Conservation (phyloP, 2,329 filamentous ascomycete species). For the Aspergillus carbonarius region DNA sequence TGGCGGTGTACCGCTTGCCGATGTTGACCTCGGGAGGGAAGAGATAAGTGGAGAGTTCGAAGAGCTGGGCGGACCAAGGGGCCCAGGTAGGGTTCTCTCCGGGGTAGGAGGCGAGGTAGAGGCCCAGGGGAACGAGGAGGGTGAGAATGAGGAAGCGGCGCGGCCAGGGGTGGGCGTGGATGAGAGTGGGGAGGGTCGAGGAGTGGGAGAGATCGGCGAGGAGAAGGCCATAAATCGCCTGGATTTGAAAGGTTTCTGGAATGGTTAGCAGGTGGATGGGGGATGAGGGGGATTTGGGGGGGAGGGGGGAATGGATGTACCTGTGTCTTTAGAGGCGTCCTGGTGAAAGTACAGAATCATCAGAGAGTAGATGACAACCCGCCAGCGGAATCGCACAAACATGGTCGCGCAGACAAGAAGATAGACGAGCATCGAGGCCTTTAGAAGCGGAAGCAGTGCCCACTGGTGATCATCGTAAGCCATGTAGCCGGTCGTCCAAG, state of each 20-base stretch:
- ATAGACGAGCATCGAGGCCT: conserved; percentile 54
- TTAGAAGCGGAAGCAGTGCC: conserved; percentile 52
- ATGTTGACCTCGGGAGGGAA: conserved; percentile 48
- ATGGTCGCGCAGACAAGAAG: conserved; percentile 46
- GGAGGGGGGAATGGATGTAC: conserved; percentile 32
- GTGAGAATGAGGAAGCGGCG: conserved; percentile 38
- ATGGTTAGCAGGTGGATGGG: too few species aligned
- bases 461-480: conserved; percentile 57
- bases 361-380: conserved; percentile 47
- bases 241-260: conserved; percentile 55
- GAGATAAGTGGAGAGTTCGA: conserved; percentile 43
- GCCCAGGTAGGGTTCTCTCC: conserved; percentile 52
- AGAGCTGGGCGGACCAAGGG: conserved; percentile 49
- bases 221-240: conserved; percentile 53
- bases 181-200: conserved; percentile 46
- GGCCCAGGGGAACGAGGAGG: conserved; percentile 44
- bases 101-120: conserved; percentile 52
- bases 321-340: conserved; percentile 46
- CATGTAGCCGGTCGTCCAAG: conserved; percentile 54
- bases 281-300: background rate
- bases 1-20: conserved; percentile 48
- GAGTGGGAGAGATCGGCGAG: conserved; percentile 53
- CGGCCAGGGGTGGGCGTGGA: conserved; percentile 42
- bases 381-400: conserved; percentile 49
- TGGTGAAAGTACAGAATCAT: conserved; percentile 53